These are phyloP conservation scores for Arxiozyma bovina DNA, from an alignment of 1,139 yeast species.

Conservation along the genomic window DNA sequence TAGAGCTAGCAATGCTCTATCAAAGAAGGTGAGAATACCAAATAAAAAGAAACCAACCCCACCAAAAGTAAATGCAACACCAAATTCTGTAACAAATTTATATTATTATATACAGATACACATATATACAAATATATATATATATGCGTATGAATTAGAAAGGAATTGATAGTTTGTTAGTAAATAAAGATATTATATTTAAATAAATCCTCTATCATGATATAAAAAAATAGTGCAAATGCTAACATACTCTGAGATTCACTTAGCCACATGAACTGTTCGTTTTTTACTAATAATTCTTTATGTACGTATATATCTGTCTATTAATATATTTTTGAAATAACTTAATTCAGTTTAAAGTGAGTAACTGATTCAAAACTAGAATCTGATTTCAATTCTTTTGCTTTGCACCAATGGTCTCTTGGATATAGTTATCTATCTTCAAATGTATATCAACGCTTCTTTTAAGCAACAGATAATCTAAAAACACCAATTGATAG, in stretches of 20 bases:
- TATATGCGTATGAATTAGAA: not conserved
- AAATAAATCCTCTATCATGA: not conserved
- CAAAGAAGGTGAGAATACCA: constrained; percentile 82
- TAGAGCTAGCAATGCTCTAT: constrained; percentile 78
- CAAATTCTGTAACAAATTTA: constrained; percentile 49
- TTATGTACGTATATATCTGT: not conserved
- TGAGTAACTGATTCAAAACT: not conserved
- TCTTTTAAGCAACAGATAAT: not conserved
- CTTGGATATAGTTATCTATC: not conserved
- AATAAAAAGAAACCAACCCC: constrained; percentile 71
- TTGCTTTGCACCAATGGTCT: not conserved
- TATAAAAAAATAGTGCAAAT: not conserved
- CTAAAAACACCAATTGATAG: not conserved
- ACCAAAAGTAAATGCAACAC: constrained; percentile 88
- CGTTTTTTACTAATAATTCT: not conserved
- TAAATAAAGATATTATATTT: not conserved
- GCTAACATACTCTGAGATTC: constrained; percentile 62
- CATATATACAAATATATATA: not conserved
- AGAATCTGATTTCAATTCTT: too few relatives aligned
- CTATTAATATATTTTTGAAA: not conserved
- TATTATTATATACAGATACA: constrained; percentile 14
- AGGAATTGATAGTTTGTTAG: not conserved
- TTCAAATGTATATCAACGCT: not conserved
- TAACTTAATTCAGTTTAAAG: too few relatives aligned
- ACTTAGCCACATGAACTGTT: constrained; percentile 53